Evolutionary conservation across 495 filamentous ascomycete genomes (phyloP), one percentile per base, ranked within the genome.

Genomic region (Aspergillus taichungensis): DNA sequence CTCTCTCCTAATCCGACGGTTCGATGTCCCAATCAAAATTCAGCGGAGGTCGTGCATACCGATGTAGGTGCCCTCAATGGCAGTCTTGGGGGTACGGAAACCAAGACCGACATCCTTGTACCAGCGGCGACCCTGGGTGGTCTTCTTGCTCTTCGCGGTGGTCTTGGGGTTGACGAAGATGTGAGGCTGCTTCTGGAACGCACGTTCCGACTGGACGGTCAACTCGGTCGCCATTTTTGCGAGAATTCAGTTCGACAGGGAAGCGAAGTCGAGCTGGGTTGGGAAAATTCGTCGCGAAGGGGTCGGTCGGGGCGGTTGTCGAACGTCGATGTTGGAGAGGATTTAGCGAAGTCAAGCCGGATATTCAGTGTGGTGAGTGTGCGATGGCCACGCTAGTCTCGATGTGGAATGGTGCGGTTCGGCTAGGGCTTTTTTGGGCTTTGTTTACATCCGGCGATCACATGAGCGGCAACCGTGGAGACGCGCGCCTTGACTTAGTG

Each of bases 71-170:
- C 92, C 92, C 75, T 96, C 89, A 78, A 99, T 97, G 61, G 92
- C 92, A 58, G 78, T 85, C 81, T 87, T 89, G 64, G 92, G 92
- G 66, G 94, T 97, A 72, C 86, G 82, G 83, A 99, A 97, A 57
- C 92, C 92, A 69, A 99, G 76, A 67, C 92, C 92, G 64, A 99
- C 87, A 64, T 99, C 94, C 85, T 99, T 99, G 74, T 89, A 97
- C 89, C 89, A 99, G 88, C 92, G 83, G 62, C 89, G 82, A 55
- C 85, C 85, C 80, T 94, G 90, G 63, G 87, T 88, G 55, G 76
- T 70, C 66, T 83, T 83, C 66, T 81, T 80, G 67, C 79, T 83
- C 81, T 95, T 96, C 69, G 86, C 83, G 73, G 84, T 80, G 56
- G 73, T 66, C 82, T 95, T 96, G 60, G 77, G 70, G 80, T 94